Base-by-base conservation (phyloP, 2,329 filamentous ascomycete species). In the Colletotrichum salicis region DNA sequence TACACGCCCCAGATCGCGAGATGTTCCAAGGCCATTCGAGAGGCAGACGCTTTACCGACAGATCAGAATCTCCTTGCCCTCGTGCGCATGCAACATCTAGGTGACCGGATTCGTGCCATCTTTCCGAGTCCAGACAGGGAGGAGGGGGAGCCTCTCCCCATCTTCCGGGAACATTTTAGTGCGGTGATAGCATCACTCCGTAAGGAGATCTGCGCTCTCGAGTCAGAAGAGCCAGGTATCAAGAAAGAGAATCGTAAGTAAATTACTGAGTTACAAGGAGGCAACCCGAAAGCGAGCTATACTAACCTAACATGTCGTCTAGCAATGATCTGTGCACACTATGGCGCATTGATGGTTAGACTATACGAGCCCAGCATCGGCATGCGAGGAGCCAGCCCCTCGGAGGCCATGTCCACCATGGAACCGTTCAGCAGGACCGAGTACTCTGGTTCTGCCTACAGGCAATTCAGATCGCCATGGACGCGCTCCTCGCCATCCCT, bases 331-430 rank as follows among this genome's bases (percentile, higher is more conserved):
- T 78, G 77, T 73, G 74, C 78, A 2, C 79, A 81, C 58, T 83
- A 83, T 54, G 71, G 79, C 62, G 74, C 76, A 41, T 67, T 80
- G 1, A 54, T 81, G 5, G 76, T 81, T 19, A 80, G 81, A 0
- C 77, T 85, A 2, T 83, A 82, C 69, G 83, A 84, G 58, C 82
- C 82, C 0, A 77, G 77, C 24, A 78, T 84, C 4, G 76, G 74
- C 56, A 78, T 80, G 71, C 78, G 76, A 4, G 65, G 77, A 1
- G 63, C 75, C 0, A 48, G 60, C 5, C 33, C 75, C 0, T 52
- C 74, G 12, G 70, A 76, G 7, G 63, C 72, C 1, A 74, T 77
- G 24, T 35, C 57, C 5, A 29, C 12, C 3, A 66, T 62, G 8
- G 61, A 72, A 7, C 76, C 77, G 1, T 76, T 77, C 11, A 77